Evolutionary conservation across 1,139 yeast genomes (phyloP).

Genomic region (Casaregolazyma suthepensis): DNA sequence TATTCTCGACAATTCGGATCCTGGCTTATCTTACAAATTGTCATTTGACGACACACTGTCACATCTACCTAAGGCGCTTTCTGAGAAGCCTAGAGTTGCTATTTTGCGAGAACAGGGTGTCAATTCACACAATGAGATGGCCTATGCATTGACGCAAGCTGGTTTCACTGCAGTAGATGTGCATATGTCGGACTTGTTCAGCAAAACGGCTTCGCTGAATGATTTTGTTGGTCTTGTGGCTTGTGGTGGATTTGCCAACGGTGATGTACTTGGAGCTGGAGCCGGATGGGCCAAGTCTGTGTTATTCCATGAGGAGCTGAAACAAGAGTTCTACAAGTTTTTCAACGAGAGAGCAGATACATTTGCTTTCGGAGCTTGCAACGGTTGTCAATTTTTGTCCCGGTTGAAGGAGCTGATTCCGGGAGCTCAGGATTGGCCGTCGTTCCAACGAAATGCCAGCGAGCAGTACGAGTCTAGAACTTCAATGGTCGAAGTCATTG

Average conservation of each 20-base stretch:
- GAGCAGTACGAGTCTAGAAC: slow-evolving; percentile 98
- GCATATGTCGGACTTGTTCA: slow-evolving; percentile 89
- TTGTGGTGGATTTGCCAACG: slow-evolving; percentile 98
- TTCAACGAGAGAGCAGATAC: slow-evolving; percentile 86
- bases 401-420: slow-evolving; percentile 85
- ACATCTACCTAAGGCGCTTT: slow-evolving; percentile 33
- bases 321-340: slow-evolving; percentile 69
- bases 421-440: slow-evolving; percentile 96
- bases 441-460: slow-evolving; percentile 82
- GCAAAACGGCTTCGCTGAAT: slow-evolving; percentile 65
- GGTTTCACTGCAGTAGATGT: slow-evolving; percentile 93
- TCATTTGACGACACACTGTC: slow-evolving; percentile 42
- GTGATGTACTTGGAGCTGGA: slow-evolving; percentile 98
- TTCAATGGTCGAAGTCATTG: slow-evolving; percentile 74
- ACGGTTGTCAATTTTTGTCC: slow-evolving; percentile 96
- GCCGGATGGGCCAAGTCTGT: slow-evolving; percentile 99
- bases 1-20: slow-evolving; percentile 75
- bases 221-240: slow-evolving; percentile 94
- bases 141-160: slow-evolving; percentile 92
- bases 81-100: slow-evolving; percentile 77
- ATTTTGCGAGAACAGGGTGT: slow-evolving; percentile 98
- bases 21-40: slow-evolving; percentile 80
- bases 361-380: slow-evolving; percentile 98
- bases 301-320: slow-evolving; percentile 73
- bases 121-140: slow-evolving; percentile 98